A percentile compares a stretch with the other conserved stretches of the same genome.
Conservation (phyloP, 495 filamentous ascomycete species). For the Oidiodendron maius region DNA sequence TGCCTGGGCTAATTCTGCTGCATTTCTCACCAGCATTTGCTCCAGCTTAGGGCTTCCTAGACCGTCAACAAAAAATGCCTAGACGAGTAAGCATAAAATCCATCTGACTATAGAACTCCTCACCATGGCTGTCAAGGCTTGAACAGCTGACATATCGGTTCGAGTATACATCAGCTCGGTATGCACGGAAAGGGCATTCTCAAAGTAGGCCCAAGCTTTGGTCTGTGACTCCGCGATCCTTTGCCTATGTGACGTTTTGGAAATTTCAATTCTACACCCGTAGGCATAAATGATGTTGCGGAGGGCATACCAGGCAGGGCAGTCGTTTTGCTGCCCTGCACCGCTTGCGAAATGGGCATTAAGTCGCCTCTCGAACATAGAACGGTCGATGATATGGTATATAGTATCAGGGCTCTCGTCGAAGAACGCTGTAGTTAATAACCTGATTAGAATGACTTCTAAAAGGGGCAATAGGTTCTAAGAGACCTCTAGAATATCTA, state of each 20-base stretch:
- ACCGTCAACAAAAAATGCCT: slow-evolving; percentile 9
- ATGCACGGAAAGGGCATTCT: slow-evolving; percentile 1
- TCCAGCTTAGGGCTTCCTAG: slow-evolving; percentile 8
- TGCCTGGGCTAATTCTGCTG: slow-evolving; percentile 8
- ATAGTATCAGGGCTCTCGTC: slow-evolving; percentile 7
- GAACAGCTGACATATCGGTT: not conserved
- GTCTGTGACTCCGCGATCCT: not conserved
- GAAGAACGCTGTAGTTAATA: slow-evolving; percentile 9
- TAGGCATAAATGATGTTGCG: slow-evolving; percentile 12
- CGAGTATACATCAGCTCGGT: not conserved
- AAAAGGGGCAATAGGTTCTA: not conserved
- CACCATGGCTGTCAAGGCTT: not conserved
- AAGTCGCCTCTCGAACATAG: not conserved
- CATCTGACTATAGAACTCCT: not conserved
- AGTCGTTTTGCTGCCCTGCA: not conserved
- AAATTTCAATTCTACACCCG: slow-evolving; percentile 7
- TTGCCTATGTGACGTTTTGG: not conserved
- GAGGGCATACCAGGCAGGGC: slow-evolving; percentile 11
- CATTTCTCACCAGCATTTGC: slow-evolving; percentile 9
- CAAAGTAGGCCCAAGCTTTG: slow-evolving; percentile 1
- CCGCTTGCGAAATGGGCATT: not conserved
- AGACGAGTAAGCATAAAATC: not conserved
- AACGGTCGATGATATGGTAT: not conserved
- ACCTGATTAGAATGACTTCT: too few species aligned
- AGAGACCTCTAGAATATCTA: slow-evolving; percentile 12